Conservation (phyloP, 2,329 filamentous ascomycete species). For the Alternaria metachromatica region DNA sequence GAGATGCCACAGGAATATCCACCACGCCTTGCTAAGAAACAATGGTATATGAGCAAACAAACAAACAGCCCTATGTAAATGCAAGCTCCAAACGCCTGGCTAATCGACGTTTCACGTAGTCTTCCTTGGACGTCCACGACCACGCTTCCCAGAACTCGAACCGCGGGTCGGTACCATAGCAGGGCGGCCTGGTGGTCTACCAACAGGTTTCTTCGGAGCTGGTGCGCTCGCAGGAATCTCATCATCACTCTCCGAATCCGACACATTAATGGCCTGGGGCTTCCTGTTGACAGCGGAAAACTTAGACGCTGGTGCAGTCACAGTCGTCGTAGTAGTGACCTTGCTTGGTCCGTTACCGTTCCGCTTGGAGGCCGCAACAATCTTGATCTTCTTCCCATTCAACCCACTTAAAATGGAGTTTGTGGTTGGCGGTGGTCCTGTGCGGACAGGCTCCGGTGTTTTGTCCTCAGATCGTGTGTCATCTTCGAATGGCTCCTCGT, state of each 20-base stretch:
- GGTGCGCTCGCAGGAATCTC: slow-evolving; percentile 42
- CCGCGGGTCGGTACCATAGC: slow-evolving; percentile 34
- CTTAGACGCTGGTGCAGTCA: slow-evolving; percentile 16
- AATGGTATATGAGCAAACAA: neutral
- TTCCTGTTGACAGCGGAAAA: slow-evolving; percentile 31
- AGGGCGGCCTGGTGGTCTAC: slow-evolving; percentile 25
- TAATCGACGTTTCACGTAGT: slow-evolving; percentile 8
- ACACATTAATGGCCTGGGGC: slow-evolving; percentile 27
- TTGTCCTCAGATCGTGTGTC: slow-evolving; percentile 8
- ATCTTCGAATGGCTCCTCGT: slow-evolving; percentile 22
- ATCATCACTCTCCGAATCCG: slow-evolving; percentile 41
- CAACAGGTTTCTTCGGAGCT: slow-evolving; percentile 23
- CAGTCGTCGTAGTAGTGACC: slow-evolving; percentile 19
- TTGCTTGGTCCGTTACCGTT: slow-evolving; percentile 16
- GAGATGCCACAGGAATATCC: neutral
- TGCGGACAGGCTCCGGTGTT: slow-evolving; percentile 7
- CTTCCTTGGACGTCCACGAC: slow-evolving; percentile 37
- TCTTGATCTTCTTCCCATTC: slow-evolving; percentile 47
- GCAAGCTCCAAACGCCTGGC: neutral
- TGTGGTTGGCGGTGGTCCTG: slow-evolving; percentile 24
- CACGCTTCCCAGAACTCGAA: slow-evolving; percentile 25
- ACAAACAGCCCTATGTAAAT: neutral
- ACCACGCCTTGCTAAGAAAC: neutral
- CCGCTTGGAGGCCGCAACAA: slow-evolving; percentile 35
- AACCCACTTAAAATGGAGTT: slow-evolving; percentile 41